phyloP scores from a whole-genome alignment of 1,139 yeast species.

The Yueomyces sp. region DNA sequence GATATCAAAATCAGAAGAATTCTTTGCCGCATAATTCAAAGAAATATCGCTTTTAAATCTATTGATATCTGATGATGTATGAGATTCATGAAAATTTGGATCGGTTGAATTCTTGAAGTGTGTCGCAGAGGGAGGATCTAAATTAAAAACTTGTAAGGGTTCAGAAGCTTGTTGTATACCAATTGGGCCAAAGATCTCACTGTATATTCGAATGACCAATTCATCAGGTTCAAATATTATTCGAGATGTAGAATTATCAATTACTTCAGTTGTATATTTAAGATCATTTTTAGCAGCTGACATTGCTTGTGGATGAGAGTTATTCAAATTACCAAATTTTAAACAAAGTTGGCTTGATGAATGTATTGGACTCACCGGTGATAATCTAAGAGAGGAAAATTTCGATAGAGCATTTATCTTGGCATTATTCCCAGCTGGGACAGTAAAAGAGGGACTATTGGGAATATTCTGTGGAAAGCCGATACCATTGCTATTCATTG shows the following conservation, averaged over 20 bases:
- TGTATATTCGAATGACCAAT: conserved; percentile 14
- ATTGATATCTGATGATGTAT: not conserved
- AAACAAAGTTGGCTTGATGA: not conserved
- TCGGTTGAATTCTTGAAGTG: not conserved
- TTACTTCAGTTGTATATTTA: conserved; percentile 6
- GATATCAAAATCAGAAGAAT: not conserved
- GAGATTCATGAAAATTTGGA: conserved; percentile 2
- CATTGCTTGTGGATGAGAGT: not conserved
- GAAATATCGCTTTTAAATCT: not conserved
- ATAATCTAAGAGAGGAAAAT: not conserved
- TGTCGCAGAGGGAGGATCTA: not conserved
- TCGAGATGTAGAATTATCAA: conserved; percentile 4
- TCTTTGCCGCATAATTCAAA: not conserved
- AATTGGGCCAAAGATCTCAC: conserved; percentile 14
- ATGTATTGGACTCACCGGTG: not conserved
- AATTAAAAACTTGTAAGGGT: conserved; percentile 16
- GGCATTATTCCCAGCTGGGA: not conserved
- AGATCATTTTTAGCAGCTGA: conserved; percentile 3
- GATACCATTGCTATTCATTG: not conserved
- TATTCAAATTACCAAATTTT: not conserved
- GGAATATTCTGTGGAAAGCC: not conserved
- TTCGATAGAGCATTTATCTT: not conserved
- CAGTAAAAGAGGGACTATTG: not conserved
- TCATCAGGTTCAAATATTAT: conserved; percentile 20
- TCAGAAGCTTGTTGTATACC: conserved; percentile 16